Conservation (phyloP, 345 rosid species). For the Gossypium australe region DNA sequence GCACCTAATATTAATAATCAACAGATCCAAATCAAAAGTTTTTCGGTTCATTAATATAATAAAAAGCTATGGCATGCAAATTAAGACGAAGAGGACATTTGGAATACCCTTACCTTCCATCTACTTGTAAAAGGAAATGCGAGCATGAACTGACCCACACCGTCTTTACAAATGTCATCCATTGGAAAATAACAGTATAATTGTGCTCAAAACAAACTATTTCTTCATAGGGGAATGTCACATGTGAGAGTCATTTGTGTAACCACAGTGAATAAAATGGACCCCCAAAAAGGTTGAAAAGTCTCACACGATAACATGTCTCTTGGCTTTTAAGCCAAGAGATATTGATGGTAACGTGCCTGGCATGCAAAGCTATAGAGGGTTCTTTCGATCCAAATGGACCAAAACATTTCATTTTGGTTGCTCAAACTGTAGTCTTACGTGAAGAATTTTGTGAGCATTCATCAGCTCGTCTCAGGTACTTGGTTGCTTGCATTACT, state of each 20-base stretch:
- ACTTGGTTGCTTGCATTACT: not conserved
- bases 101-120: constrained; percentile 34
- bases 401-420: too few relatives aligned
- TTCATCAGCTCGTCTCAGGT: constrained; percentile 1
- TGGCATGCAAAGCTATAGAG: constrained; percentile 47
- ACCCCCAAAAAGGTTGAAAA: not conserved
- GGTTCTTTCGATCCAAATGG: not conserved
- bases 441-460: not conserved
- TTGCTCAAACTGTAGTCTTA: not conserved
- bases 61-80: not conserved
- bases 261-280: not conserved
- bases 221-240: too few relatives aligned
- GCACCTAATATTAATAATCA: constrained; percentile 6
- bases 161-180: constrained; percentile 19
- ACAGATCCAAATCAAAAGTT: not conserved
- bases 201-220: not conserved
- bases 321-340: constrained; percentile 80
- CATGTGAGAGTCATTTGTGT: too few relatives aligned
- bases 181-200: not conserved
- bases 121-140: constrained; percentile 49
- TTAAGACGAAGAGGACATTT: constrained; percentile 19
- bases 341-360: constrained; percentile 54
- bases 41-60: not conserved
- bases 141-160: constrained; percentile 30
- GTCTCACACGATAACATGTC: constrained; percentile 22